A percentile compares a stretch with the other conserved stretches of the same genome.
Evolutionary conservation across 202 grass and related monocot genomes (phyloP).

Genomic region (Setaria italica): DNA sequence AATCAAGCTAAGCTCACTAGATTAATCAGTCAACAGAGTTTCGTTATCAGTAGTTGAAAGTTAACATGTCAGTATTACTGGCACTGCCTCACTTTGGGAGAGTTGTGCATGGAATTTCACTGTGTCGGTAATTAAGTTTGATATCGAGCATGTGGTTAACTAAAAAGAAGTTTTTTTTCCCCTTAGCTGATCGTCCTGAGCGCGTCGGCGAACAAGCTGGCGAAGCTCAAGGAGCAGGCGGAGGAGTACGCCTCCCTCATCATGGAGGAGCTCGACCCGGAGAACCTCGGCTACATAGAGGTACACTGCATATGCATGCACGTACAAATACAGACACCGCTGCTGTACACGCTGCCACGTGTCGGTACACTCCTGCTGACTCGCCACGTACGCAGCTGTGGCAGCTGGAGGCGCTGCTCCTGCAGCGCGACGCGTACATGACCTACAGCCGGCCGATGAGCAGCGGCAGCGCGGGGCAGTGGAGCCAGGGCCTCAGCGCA

Average conservation of each 20-base stretch:
- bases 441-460: constrained; percentile 93
- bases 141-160: neutral
- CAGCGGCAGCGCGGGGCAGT: constrained; percentile 80
- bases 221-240: constrained; percentile 94
- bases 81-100: neutral
- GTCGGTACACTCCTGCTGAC: neutral
- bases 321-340: neutral
- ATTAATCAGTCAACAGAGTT: neutral
- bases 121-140: neutral
- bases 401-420: constrained; percentile 92
- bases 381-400: constrained; percentile 67
- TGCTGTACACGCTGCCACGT: constrained; percentile 12
- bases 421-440: constrained; percentile 98
- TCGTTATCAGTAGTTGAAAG: neutral
- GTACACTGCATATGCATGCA: neutral
- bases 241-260: constrained; percentile 96
- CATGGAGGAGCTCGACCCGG: constrained; percentile 98
- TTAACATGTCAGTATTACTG: neutral
- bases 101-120: neutral
- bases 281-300: constrained; percentile 98
- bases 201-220: constrained; percentile 95
- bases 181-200: constrained; percentile 88
- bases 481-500: constrained; percentile 89
- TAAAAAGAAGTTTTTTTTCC: neutral
- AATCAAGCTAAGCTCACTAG: neutral